phyloP scores from a whole-genome alignment of 2,329 filamentous ascomycete genomes.

The Venturia asperata region DNA sequence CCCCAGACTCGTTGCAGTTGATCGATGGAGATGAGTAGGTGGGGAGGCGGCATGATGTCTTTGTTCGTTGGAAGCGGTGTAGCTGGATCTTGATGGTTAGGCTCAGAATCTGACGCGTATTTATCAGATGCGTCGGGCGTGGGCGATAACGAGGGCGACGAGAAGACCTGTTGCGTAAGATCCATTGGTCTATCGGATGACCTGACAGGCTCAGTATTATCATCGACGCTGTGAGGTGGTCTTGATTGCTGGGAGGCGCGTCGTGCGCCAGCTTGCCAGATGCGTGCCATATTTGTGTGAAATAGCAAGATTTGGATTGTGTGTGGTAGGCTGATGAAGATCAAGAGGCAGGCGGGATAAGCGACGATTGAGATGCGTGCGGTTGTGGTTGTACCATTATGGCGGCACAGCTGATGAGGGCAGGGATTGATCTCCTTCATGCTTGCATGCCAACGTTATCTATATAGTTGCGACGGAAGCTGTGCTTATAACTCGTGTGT shows the following conservation, averaged over 20 bases:
- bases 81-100: not conserved
- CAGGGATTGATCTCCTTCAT: not conserved
- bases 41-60: not conserved
- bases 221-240: not conserved
- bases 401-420: not conserved
- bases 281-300: not conserved
- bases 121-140: not conserved
- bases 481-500: not conserved
- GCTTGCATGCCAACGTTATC: not conserved
- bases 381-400: not conserved
- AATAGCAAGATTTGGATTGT: not conserved
- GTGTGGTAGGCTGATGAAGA: not conserved
- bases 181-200: not conserved
- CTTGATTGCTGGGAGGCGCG: not conserved
- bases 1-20: not conserved
- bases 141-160: not conserved
- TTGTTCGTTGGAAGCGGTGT: not conserved
- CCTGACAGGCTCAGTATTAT: not conserved
- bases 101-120: not conserved
- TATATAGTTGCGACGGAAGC: conserved; percentile 1
- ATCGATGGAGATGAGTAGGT: not conserved
- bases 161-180: not conserved
- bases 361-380: not conserved
- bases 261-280: not conserved
- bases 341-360: not conserved